Conservation (phyloP, 805 yeast species). For the Zygosaccharomyces bailii region DNA sequence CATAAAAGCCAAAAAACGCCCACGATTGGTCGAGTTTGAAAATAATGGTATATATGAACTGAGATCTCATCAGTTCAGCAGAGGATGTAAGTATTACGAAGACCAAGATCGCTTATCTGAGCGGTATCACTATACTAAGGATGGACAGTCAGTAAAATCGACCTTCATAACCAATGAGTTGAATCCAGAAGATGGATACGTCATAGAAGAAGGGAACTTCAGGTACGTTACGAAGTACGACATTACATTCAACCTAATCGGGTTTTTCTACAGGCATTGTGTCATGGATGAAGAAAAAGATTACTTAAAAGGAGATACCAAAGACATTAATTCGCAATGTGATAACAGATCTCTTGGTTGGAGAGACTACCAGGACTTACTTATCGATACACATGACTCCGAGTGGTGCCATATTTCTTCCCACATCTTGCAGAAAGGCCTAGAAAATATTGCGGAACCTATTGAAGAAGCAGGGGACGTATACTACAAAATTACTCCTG, state of each 20-base stretch:
- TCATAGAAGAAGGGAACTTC: conserved; percentile 21
- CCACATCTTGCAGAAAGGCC: conserved; percentile 20
- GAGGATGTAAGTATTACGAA: conserved; percentile 22
- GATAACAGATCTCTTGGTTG: conserved; percentile 28
- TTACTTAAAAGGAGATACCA: conserved; percentile 12
- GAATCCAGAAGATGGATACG: conserved; percentile 24
- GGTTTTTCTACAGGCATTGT: conserved; percentile 20
- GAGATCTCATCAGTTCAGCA: conserved; percentile 26
- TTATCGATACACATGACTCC: conserved; percentile 29
- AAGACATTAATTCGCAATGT: not conserved
- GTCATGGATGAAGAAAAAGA: conserved; percentile 21
- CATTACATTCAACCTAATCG: conserved; percentile 29
- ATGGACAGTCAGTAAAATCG: conserved; percentile 28
- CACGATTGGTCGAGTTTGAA: conserved; percentile 16
- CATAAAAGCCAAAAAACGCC: conserved; percentile 18
- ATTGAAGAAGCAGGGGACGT: conserved; percentile 43
- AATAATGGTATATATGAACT: conserved; percentile 19
- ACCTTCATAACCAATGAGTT: conserved; percentile 22
- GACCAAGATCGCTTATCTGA: conserved; percentile 25
- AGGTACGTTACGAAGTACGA: conserved; percentile 23
- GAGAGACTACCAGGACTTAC: conserved; percentile 34
- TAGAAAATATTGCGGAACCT: conserved; percentile 40
- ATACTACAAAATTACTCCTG: conserved; percentile 44
- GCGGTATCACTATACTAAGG: conserved; percentile 26
- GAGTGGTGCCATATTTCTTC: conserved; percentile 25